phyloP scores from a whole-genome alignment of 176 grass and related monocot species.

The Ensete ventricosum region DNA sequence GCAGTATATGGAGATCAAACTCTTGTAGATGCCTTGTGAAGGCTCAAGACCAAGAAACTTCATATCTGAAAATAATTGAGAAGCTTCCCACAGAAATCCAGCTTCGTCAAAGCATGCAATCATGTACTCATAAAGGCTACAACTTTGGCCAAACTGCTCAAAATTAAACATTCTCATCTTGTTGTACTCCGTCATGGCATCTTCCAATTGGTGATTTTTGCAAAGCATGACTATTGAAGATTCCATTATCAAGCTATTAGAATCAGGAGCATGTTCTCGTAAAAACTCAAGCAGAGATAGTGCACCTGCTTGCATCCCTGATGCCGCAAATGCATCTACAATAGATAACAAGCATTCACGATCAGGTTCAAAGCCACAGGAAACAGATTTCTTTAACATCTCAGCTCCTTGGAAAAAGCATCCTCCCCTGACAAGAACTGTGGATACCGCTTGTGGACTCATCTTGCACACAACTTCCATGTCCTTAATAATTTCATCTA shows the following conservation, averaged over 20 bases:
- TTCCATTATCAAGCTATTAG: constrained; percentile 52
- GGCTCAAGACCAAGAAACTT: constrained; percentile 50
- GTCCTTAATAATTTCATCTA: constrained; percentile 56
- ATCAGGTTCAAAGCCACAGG: constrained; percentile 50
- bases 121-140: constrained; percentile 54
- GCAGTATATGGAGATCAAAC: constrained; percentile 55
- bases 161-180: constrained; percentile 29
- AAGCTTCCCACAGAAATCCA: constrained; percentile 55
- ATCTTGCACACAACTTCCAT: constrained; percentile 63
- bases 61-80: constrained; percentile 84
- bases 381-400: constrained; percentile 61
- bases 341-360: constrained; percentile 49
- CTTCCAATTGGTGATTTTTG: constrained; percentile 38
- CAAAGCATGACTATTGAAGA: constrained; percentile 72
- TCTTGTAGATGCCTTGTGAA: constrained; percentile 54
- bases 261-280: constrained; percentile 34
- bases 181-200: constrained; percentile 57
- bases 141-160: constrained; percentile 34
- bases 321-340: constrained; percentile 50
- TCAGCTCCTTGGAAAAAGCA: constrained; percentile 59
- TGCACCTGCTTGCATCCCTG: constrained; percentile 39
- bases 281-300: constrained; percentile 65
- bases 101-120: constrained; percentile 57
- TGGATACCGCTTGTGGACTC: constrained; percentile 36
- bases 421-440: constrained; percentile 44